Percentiles rank a stretch among this genome's conserved stretches.
phyloP scores from a whole-genome alignment of 225 moss, liverwort and hornwort genomes.

The Pseudoscleropodium purum region DNA sequence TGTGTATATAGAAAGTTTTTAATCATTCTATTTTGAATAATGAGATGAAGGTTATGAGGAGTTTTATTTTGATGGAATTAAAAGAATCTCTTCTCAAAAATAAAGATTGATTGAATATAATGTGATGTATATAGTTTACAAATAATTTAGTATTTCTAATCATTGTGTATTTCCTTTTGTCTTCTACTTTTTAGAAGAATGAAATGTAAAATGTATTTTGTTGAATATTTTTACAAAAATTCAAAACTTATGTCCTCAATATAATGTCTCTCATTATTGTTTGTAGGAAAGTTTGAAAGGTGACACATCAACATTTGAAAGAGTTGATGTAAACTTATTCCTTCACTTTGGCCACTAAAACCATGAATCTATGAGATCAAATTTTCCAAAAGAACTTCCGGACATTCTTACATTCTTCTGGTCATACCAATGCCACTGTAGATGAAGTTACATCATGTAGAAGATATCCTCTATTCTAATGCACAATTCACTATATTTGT shows the following conservation, averaged over 20 bases:
- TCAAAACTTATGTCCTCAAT: neutral
- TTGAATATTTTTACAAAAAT: neutral
- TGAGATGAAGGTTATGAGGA: neutral
- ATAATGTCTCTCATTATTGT: neutral
- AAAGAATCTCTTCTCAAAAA: neutral
- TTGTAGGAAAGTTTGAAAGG: neutral
- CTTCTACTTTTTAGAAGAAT: neutral
- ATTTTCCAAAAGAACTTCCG: neutral
- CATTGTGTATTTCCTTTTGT: neutral
- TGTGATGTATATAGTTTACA: neutral
- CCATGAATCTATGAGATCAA: neutral
- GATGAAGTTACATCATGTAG: neutral
- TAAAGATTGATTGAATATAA: neutral
- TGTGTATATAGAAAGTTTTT: neutral
- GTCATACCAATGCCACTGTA: neutral
- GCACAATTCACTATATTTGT: neutral
- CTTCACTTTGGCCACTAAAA: neutral
- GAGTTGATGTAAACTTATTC: neutral
- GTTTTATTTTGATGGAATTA: neutral
- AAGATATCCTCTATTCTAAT: neutral
- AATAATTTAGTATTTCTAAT: neutral
- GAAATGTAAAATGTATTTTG: neutral
- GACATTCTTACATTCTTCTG: neutral
- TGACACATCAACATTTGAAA: neutral
- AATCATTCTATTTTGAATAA: neutral